These are phyloP conservation scores for Halophytophthora polymorphica DNA, from an alignment of 352 stramenopile species.

Conservation along the genomic window DNA sequence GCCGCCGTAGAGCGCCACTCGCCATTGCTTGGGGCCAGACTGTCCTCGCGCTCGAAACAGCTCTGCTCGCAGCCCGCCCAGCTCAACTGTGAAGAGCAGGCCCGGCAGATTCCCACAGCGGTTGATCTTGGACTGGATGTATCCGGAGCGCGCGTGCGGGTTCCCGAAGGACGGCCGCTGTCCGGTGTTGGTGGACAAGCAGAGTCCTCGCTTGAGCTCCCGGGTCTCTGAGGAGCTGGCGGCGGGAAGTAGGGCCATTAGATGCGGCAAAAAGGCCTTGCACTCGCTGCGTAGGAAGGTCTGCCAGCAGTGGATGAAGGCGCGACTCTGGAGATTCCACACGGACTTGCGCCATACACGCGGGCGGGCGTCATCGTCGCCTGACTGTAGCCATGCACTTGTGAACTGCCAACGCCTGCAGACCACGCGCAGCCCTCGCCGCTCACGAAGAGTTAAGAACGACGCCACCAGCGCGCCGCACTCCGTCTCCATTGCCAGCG, in stretches of 20 bases:
- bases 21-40: conserved; percentile 28
- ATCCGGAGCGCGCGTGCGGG: conserved; percentile 48
- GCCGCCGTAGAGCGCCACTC: conserved; percentile 58
- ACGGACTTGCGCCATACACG: conserved; percentile 41
- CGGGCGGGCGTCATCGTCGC: neutral
- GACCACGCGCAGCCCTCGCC: conserved; percentile 37
- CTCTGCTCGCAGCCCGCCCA: conserved; percentile 45
- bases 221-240: conserved; percentile 36
- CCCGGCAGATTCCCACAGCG: conserved; percentile 64
- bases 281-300: conserved; percentile 45
- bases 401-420: conserved; percentile 59
- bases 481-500: conserved; percentile 29
- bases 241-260: conserved; percentile 34
- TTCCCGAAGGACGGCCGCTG: conserved; percentile 65
- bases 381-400: conserved; percentile 43
- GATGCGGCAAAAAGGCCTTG: conserved; percentile 29
- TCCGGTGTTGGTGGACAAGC: conserved; percentile 62
- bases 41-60: conserved; percentile 28
- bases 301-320: conserved; percentile 55
- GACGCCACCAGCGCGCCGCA: conserved; percentile 24
- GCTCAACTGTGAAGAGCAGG: conserved; percentile 47
- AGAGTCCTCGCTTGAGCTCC: conserved; percentile 53
- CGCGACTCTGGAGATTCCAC: conserved; percentile 47
- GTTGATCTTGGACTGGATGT: conserved; percentile 69
- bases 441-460: conserved; percentile 49